A percentile compares a stretch with the other conserved stretches of the same genome.
Conservation (phyloP, 73 alveolate species). For the Symbiodinium pilosum region DNA sequence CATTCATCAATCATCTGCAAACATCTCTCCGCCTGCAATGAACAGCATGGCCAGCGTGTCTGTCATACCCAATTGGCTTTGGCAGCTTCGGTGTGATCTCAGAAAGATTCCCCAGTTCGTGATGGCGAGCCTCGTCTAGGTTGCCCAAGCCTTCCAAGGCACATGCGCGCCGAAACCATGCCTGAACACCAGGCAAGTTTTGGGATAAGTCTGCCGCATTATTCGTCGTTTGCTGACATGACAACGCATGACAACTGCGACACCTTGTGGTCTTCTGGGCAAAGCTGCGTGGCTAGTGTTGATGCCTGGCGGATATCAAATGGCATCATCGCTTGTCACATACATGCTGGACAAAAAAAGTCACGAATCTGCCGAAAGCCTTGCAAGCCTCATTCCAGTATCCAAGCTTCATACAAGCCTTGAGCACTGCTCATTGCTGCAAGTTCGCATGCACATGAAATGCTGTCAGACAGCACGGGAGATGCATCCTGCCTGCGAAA, state of each 20-base stretch:
- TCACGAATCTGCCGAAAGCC: not conserved
- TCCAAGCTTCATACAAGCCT: constrained; percentile 90
- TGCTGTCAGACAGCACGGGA: not conserved
- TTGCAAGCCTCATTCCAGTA: constrained; percentile 71
- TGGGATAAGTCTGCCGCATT: not conserved
- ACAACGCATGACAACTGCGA: not conserved
- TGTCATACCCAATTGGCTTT: not conserved
- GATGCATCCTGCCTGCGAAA: constrained; percentile 32
- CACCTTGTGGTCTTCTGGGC: constrained; percentile 85
- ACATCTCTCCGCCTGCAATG: constrained; percentile 57
- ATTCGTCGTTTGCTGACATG: not conserved
- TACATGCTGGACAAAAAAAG: too few relatives aligned
- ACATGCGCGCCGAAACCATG: constrained; percentile 66
- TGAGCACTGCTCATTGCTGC: not conserved
- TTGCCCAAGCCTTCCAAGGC: constrained; percentile 70
- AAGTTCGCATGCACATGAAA: not conserved
- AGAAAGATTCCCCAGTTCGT: too few relatives aligned
- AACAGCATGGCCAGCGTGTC: not conserved
- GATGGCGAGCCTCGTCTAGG: constrained; percentile 32
- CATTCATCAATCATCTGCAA: constrained; percentile 66
- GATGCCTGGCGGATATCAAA: constrained; percentile 45
- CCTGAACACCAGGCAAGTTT: not conserved
- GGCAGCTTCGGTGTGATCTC: not conserved
- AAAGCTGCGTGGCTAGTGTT: constrained; percentile 36
- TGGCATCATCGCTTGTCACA: too few relatives aligned